A percentile compares a stretch with the other conserved stretches of the same genome.
phyloP scores from a whole-genome alignment of 257 asterid genomes.

The Paraleonurus japonicus region DNA sequence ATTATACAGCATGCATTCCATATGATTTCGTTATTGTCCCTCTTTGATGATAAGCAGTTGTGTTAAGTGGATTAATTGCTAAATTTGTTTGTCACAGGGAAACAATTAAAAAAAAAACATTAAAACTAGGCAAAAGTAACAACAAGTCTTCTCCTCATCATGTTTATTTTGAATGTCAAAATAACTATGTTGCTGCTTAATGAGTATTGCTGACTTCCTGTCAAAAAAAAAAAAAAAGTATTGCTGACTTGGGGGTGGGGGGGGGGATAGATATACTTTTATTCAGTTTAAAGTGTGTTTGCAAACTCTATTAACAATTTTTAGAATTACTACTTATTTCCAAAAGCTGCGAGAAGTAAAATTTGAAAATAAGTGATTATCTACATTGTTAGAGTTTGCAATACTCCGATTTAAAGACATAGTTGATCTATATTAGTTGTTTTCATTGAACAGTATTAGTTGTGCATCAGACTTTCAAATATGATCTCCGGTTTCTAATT shows the following conservation, averaged over 20 bases:
- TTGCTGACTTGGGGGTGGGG: too few species aligned
- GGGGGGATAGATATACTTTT: too few species aligned
- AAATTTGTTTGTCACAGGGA: neutral
- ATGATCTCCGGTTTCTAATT: neutral
- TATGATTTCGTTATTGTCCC: slow-evolving; percentile 4
- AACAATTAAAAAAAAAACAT: neutral
- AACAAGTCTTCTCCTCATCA: neutral
- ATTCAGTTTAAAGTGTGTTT: too few species aligned
- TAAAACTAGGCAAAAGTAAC: neutral
- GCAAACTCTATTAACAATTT: too few species aligned
- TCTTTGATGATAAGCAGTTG: slow-evolving; percentile 2
- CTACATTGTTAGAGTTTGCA: too few species aligned
- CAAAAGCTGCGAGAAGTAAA: too few species aligned
- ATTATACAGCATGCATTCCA: slow-evolving; percentile 11
- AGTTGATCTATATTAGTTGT: too few species aligned
- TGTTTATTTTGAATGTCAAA: neutral
- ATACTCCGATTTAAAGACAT: too few species aligned
- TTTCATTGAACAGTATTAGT: too few species aligned
- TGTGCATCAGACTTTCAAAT: neutral
- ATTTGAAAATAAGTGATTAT: too few species aligned
- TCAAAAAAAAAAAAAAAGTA: too few species aligned
- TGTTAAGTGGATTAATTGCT: neutral
- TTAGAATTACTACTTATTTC: too few species aligned
- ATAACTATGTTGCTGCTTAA: neutral
- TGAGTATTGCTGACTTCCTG: neutral